A percentile compares a stretch with the other conserved stretches of the same genome.
phyloP scores from a whole-genome alignment of 371 early-diverging fungal species.

The Mucor plumbeus region DNA sequence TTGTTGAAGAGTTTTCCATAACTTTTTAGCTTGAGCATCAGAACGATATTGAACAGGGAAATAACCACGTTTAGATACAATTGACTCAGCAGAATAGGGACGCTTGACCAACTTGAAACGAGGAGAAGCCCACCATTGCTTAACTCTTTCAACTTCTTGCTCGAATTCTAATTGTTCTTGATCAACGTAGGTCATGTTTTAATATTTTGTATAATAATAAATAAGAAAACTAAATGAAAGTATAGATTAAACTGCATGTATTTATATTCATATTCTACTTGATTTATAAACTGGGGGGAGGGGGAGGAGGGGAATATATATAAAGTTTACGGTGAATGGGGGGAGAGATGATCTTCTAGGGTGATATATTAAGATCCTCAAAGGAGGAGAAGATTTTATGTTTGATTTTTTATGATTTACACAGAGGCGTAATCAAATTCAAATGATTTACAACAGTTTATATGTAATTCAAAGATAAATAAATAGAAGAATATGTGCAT shows the following conservation, averaged over 20 bases:
- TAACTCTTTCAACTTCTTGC: conserved; percentile 80
- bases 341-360: conserved; percentile 1
- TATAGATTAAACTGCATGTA: not conserved
- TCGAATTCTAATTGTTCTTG: conserved; percentile 76
- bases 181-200: conserved; percentile 33
- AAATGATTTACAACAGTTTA: conserved; percentile 5
- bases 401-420: not conserved
- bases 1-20: conserved; percentile 82
- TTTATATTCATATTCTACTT: conserved; percentile 5
- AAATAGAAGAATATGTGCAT: conserved; percentile 1
- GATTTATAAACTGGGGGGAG: not conserved
- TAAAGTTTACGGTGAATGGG: not conserved
- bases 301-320: not conserved
- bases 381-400: not conserved
- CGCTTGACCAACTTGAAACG: conserved; percentile 88
- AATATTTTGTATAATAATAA: not conserved
- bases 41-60: conserved; percentile 80
- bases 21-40: conserved; percentile 90
- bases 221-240: not conserved
- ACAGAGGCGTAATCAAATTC: not conserved
- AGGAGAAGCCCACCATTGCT: conserved; percentile 87
- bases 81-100: conserved; percentile 91
- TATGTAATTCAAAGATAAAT: not conserved
- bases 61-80: conserved; percentile 91
- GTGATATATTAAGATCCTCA: conserved; percentile 9